Base-by-base conservation (phyloP, 1,284 basidiomycete species). In the Naganishia cerealis region DNA sequence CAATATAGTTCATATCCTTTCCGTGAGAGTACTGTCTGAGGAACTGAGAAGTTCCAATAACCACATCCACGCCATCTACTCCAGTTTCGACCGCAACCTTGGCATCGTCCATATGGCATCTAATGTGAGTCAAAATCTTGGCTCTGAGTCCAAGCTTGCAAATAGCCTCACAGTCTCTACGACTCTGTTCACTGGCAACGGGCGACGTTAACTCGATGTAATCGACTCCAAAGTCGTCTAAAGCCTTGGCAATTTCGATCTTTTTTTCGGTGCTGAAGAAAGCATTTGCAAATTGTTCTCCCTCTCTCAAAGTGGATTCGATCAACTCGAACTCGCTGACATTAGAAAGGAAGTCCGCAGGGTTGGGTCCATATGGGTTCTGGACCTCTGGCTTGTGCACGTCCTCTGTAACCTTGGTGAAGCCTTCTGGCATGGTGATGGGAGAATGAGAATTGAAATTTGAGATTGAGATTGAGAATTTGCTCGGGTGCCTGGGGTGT, bases 221-320 rank as follows among this genome's bases (percentile, higher is more conserved):
- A 81, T 99, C 96, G 71, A 99, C 96, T 78, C 96, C 96, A 77
- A 97, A 97, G 61, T 92, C 93, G 84, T 96, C 75, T 72, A 67
- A 76, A 74, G 78, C 94, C 85, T 90, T 94, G 75, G 96, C 96
- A 75, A 99, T 99, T 80, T 94, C 94, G 81, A 98, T 97, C 87
- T 99, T 99, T 83, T 94, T 99, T 85, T 96, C 94, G 79, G 93
- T 94, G 81, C 96, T 94, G 81, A 97, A 98, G 86, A 97, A 99
- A 67, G 96, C 95, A 78, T 98, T 99, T 72, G 96, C 95, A 76
- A 99, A 99, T 81, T 99, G 93, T 83, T 99, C 92, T 75, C 95
- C 94, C 91, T 98, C 94, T 94, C n/a, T n/a, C n/a, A n/a, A n/a
- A n/a, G n/a, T n/a, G n/a, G n/a, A n/a, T n/a, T n/a, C n/a, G n/a